These are phyloP conservation scores for Cynanchum wilfordii DNA, from an alignment of 257 asterid genomes.

Conservation along the genomic window DNA sequence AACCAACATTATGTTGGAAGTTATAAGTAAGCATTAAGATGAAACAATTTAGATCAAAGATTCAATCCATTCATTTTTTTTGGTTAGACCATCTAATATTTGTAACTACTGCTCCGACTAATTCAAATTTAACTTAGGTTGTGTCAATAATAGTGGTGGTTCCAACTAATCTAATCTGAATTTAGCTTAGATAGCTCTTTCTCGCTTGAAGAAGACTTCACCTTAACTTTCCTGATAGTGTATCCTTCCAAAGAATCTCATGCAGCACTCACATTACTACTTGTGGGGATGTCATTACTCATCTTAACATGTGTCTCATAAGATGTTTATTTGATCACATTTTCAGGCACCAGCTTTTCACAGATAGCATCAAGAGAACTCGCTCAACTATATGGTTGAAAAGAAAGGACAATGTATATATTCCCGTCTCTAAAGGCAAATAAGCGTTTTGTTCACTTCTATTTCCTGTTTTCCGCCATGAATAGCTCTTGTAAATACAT, in stretches of 20 bases:
- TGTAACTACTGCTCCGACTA: no score
- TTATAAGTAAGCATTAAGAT: neutral
- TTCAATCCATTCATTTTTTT: neutral
- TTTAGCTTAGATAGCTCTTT: no score
- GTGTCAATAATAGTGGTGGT: no score
- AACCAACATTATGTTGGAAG: neutral
- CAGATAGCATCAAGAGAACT: constrained; percentile 61
- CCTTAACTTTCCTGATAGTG: no score
- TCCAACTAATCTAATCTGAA: no score
- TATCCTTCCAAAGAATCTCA: no score
- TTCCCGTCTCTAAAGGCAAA: constrained; percentile 36
- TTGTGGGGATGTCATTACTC: no score
- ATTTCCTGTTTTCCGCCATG: neutral
- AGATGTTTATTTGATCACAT: neutral
- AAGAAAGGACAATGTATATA: constrained; percentile 31
- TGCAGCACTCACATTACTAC: no score
- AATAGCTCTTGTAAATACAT: neutral
- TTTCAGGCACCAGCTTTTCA: constrained; percentile 71
- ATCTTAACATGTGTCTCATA: no score
- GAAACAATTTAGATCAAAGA: neutral
- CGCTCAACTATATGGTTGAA: constrained; percentile 79
- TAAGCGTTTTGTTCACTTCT: constrained; percentile 9
- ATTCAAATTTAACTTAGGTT: no score
- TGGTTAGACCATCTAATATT: no score
- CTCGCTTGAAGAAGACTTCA: no score